A percentile compares a stretch with the other conserved stretches of the same genome.
phyloP scores from a whole-genome alignment of 2,329 filamentous ascomycete genomes.

The Colletotrichum viniferum region DNA sequence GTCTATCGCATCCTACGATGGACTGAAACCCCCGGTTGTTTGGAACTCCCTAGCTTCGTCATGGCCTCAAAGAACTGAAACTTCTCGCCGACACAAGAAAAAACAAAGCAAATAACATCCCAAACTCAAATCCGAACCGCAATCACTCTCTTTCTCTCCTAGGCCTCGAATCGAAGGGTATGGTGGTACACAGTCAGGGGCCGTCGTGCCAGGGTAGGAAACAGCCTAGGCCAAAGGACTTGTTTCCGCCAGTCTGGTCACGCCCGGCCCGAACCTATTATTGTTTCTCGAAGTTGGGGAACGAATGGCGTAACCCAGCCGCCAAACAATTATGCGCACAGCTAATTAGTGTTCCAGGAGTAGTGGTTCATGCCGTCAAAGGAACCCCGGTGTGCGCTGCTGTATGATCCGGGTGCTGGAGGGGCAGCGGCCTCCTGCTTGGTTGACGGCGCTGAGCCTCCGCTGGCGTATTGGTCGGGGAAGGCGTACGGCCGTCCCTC shows the following conservation, averaged over 20 bases:
- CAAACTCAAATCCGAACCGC: slow-evolving; percentile 5
- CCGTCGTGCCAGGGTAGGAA: background rate
- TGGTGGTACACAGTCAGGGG: slow-evolving; percentile 11
- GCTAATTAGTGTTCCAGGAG: slow-evolving; percentile 58
- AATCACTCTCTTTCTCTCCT: background rate
- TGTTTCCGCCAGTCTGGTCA: background rate
- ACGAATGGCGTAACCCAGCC: background rate
- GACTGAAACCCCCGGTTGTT: background rate
- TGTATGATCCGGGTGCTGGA: slow-evolving; percentile 45
- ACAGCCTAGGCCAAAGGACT: background rate
- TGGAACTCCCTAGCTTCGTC: background rate
- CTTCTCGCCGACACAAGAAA: background rate
- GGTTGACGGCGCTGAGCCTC: slow-evolving; percentile 33
- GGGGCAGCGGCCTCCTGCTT: slow-evolving; percentile 36
- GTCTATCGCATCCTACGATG: background rate
- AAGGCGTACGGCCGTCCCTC: slow-evolving; percentile 55
- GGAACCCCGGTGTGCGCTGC: slow-evolving; percentile 42
- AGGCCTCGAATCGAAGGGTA: slow-evolving; percentile 8
- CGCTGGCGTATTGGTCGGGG: slow-evolving; percentile 52
- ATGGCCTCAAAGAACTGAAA: background rate
- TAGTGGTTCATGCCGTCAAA: slow-evolving; percentile 60
- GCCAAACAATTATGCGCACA: background rate
- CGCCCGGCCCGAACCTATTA: slow-evolving; percentile 5
- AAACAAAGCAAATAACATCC: background rate
- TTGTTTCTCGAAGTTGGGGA: background rate